These are phyloP conservation scores for Claviceps cyperi DNA, from an alignment of 2,329 filamentous ascomycete species.

Conservation along the genomic window DNA sequence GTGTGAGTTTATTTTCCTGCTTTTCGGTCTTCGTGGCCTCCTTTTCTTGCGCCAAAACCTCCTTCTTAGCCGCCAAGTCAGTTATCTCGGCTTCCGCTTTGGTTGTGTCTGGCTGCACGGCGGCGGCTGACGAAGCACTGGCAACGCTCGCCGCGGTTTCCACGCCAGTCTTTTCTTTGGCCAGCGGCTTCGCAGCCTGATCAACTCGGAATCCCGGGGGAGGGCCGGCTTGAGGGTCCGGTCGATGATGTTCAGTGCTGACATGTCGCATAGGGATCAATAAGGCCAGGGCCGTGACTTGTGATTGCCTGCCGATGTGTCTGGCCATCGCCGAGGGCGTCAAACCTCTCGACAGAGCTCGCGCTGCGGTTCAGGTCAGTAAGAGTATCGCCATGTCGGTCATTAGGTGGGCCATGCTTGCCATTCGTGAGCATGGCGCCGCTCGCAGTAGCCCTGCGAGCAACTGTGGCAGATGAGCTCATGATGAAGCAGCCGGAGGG, in stretches of 20 bases:
- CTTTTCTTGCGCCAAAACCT: constrained; percentile 44
- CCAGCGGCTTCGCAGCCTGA: constrained; percentile 71
- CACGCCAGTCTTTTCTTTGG: constrained; percentile 33
- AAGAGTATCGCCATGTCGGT: background rate
- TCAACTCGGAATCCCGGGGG: constrained; percentile 87
- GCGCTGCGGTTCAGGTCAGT: constrained; percentile 19
- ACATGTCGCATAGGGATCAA: constrained; percentile 41
- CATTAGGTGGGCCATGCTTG: constrained; percentile 15
- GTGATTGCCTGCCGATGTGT: constrained; percentile 30
- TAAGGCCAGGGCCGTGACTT: constrained; percentile 38
- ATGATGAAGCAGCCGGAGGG: constrained; percentile 19
- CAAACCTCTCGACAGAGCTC: constrained; percentile 31
- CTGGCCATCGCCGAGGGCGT: constrained; percentile 32
- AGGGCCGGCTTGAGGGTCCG: constrained; percentile 43
- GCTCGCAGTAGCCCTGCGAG: constrained; percentile 37
- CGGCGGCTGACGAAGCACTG: constrained; percentile 15
- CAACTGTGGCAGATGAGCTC: constrained; percentile 42
- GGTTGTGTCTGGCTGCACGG: constrained; percentile 20
- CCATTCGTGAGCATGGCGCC: constrained; percentile 37
- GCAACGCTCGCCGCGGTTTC: constrained; percentile 16
- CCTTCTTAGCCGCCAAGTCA: constrained; percentile 50
- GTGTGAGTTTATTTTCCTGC: constrained; percentile 71
- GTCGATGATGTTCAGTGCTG: constrained; percentile 44
- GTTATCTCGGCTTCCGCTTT: constrained; percentile 33
- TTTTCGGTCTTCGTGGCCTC: constrained; percentile 42